Evolutionary conservation across 257 asterid species (phyloP).

Genomic region (Lithospermum erythrorhizon): DNA sequence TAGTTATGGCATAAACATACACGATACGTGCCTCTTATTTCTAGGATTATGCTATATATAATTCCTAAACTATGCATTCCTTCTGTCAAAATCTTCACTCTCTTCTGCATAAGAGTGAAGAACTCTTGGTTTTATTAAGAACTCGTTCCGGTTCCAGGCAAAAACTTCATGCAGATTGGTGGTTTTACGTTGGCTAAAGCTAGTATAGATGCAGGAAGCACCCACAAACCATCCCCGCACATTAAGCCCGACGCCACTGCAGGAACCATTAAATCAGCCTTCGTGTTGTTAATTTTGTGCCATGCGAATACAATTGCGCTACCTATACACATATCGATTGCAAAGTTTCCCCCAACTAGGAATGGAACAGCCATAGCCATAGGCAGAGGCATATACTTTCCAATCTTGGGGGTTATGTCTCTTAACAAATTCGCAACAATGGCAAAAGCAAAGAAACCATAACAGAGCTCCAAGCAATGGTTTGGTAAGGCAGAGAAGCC

Average conservation of each 20-base stretch:
- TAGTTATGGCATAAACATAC: too few species aligned
- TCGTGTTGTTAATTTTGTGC: conserved; percentile 12
- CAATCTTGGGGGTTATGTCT: conserved; percentile 14
- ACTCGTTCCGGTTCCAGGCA: conserved; percentile 1
- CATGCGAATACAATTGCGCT: conserved; percentile 17
- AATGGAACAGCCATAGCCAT: conserved; percentile 33
- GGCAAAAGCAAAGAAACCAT: conserved; percentile 22
- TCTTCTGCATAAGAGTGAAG: background rate
- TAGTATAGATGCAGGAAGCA: conserved; percentile 20
- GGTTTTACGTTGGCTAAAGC: conserved; percentile 17
- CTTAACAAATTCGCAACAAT: conserved; percentile 14
- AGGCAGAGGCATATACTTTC: conserved; percentile 22
- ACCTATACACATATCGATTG: conserved; percentile 26
- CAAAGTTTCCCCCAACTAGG: conserved; percentile 26
- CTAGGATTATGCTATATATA: too few species aligned
- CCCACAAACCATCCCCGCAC: conserved; percentile 30
- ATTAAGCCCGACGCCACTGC: conserved; percentile 30
- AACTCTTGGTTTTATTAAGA: background rate
- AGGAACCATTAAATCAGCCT: conserved; percentile 20
- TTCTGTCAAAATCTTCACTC: background rate
- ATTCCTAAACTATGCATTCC: background rate
- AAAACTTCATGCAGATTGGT: conserved; percentile 22
- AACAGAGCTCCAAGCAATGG: conserved; percentile 25
- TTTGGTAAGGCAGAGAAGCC: conserved; percentile 31
- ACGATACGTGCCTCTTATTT: too few species aligned